Conservation (phyloP, 2,329 filamentous ascomycete genomes). For the Aspergillus fischeri region DNA sequence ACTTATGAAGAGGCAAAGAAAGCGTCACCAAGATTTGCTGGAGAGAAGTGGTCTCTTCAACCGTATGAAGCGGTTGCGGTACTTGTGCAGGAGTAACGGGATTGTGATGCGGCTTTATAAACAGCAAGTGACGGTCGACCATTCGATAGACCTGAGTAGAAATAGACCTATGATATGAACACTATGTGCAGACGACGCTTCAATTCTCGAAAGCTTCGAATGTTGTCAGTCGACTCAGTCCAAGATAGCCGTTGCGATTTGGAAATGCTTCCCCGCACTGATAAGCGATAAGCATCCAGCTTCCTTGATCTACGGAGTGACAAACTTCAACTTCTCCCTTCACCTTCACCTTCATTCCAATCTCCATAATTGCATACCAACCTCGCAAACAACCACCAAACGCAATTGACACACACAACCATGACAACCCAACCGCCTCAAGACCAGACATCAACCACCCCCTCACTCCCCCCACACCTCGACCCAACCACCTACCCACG, state of each 20-base stretch:
- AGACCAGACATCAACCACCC: not conserved
- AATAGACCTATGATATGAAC: not conserved
- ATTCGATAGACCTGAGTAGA: not conserved
- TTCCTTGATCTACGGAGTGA: not conserved
- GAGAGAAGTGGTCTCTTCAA: slow-evolving; percentile 26
- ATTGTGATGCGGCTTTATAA: not conserved
- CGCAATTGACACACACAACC: not conserved
- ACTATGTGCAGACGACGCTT: not conserved
- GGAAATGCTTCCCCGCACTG: not conserved
- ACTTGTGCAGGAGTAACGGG: slow-evolving; percentile 14
- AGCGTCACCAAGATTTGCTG: slow-evolving; percentile 19
- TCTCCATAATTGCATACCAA: not conserved
- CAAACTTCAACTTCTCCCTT: not conserved
- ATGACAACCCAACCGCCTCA: not conserved
- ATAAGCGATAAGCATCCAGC: not conserved
- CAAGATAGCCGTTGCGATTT: not conserved
- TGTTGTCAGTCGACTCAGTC: not conserved
- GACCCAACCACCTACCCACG: slow-evolving; percentile 41
- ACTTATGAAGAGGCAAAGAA: slow-evolving; percentile 24
- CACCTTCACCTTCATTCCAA: not conserved
- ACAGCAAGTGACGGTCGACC: not conserved
- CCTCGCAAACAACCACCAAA: not conserved
- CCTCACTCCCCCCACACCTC: slow-evolving; percentile 26
- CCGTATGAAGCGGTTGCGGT: slow-evolving; percentile 33
- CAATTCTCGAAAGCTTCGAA: not conserved